These are phyloP conservation scores for Penicillium alfredii DNA, from an alignment of 495 filamentous ascomycete genomes.

Conservation along the genomic window DNA sequence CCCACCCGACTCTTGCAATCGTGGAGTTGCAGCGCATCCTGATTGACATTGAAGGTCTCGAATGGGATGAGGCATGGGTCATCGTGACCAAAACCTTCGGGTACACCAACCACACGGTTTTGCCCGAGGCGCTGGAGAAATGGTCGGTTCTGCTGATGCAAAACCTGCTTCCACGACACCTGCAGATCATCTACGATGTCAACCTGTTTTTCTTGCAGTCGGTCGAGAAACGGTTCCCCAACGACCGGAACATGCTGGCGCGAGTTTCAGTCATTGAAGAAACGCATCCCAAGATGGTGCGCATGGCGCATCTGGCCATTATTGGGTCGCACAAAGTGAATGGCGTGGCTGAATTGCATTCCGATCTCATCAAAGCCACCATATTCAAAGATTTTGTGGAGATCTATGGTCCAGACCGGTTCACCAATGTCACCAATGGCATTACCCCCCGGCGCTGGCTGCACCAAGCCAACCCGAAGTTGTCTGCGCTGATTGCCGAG, in stretches of 20 bases:
- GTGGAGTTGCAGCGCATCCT: conserved; percentile 92
- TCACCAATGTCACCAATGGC: conserved; percentile 97
- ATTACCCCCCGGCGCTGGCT: conserved; percentile 95
- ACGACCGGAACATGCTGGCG: conserved; percentile 75
- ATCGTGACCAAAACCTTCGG: conserved; percentile 76
- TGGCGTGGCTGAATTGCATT: conserved; percentile 94
- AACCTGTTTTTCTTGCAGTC: conserved; percentile 87
- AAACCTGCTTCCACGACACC: conserved; percentile 85
- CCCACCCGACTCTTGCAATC: conserved; percentile 92
- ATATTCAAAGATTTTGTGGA: conserved; percentile 98
- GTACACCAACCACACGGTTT: conserved; percentile 97
- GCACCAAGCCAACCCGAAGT: conserved; percentile 90
- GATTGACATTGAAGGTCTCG: conserved; percentile 79
- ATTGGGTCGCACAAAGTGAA: conserved; percentile 99
- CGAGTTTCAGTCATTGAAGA: conserved; percentile 96
- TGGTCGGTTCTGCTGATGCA: conserved; percentile 94
- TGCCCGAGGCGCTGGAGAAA: conserved; percentile 95
- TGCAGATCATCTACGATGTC: conserved; percentile 98
- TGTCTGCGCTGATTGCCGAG: conserved; percentile 86
- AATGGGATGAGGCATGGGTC: conserved; percentile 90
- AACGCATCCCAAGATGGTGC: conserved; percentile 93
- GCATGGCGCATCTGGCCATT: conserved; percentile 92
- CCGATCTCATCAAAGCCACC: conserved; percentile 94
- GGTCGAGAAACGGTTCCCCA: conserved; percentile 85
- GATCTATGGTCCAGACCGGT: conserved; percentile 92